Evolutionary conservation across 805 yeast species (phyloP).

Genomic region (Candida easanensis): DNA sequence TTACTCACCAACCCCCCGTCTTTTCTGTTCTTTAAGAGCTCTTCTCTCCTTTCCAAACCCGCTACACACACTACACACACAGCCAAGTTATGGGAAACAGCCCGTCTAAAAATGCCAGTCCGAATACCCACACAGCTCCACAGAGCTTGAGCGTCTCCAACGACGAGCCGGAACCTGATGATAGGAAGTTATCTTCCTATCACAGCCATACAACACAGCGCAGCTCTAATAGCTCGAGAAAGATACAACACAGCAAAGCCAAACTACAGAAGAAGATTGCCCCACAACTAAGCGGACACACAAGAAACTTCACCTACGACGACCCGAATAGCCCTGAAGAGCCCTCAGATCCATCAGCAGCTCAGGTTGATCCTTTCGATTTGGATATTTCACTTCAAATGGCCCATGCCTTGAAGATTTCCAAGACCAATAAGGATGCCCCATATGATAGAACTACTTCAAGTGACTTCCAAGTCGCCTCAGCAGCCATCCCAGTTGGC

Average conservation of each 20-base stretch:
- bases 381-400: conserved; percentile 34
- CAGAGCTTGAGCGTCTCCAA: conserved; percentile 31
- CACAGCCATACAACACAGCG: conserved; percentile 20
- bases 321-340: conserved; percentile 5
- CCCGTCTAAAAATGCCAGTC: conserved; percentile 49
- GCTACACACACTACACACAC: conserved; percentile 4
- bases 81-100: conserved; percentile 53
- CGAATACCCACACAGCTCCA: conserved; percentile 32
- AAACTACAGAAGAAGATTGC: conserved; percentile 18
- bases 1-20: not conserved
- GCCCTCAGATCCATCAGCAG: conserved; percentile 5
- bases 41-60: not conserved
- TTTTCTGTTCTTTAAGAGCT: not conserved
- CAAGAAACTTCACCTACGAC: conserved; percentile 18
- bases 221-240: conserved; percentile 19
- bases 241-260: conserved; percentile 21
- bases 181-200: conserved; percentile 43
- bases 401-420: conserved; percentile 30
- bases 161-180: conserved; percentile 46
- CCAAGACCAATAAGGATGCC: conserved; percentile 1
- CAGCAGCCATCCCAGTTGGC: conserved; percentile 3
- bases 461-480: not conserved
- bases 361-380: conserved; percentile 21
- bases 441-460: not conserved
- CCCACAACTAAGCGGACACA: conserved; percentile 3